A percentile compares a stretch with the other conserved stretches of the same genome.
phyloP scores from a whole-genome alignment of 2,329 filamentous ascomycete species.

The Colletotrichum sublineola region DNA sequence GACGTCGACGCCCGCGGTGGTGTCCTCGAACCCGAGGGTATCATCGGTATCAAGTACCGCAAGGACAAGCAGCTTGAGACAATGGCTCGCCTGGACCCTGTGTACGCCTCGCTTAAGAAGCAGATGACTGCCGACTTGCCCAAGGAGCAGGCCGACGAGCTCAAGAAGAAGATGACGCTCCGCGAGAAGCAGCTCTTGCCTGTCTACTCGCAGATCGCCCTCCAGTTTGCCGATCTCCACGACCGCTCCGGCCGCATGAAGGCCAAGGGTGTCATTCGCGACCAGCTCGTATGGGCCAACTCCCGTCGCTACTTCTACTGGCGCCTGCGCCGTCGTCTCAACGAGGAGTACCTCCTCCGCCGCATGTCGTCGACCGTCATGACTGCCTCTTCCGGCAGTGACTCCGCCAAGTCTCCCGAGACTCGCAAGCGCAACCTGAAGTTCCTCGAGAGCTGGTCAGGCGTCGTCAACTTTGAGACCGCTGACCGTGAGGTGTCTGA shows the following conservation, averaged over 20 bases:
- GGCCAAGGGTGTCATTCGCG: conserved; percentile 94
- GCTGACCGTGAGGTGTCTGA: conserved; percentile 87
- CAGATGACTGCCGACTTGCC: conserved; percentile 77
- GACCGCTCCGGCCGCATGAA: conserved; percentile 98
- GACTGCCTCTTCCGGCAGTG: conserved; percentile 53
- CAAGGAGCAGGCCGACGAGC: conserved; percentile 79
- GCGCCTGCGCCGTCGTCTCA: conserved; percentile 95
- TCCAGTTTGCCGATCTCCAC: conserved; percentile 97
- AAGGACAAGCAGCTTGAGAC: conserved; percentile 97
- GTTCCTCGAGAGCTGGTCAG: conserved; percentile 86
- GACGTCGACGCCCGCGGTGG: conserved; percentile 95
- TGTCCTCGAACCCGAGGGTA: conserved; percentile 98
- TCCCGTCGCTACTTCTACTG: conserved; percentile 99
- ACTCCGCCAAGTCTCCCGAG: conserved; percentile 60
- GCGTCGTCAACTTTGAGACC: conserved; percentile 79
- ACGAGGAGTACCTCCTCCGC: conserved; percentile 97
- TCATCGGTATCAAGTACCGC: conserved; percentile 98
- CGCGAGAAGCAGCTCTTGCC: conserved; percentile 92
- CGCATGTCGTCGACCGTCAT: conserved; percentile 73
- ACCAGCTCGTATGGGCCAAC: conserved; percentile 86
- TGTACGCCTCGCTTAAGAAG: conserved; percentile 87
- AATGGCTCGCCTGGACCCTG: conserved; percentile 92
- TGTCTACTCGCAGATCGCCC: conserved; percentile 93
- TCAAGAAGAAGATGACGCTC: conserved; percentile 86
- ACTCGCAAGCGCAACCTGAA: conserved; percentile 77